phyloP scores from a whole-genome alignment of 352 stramenopile genomes.

The Globisporangium lucens region DNA sequence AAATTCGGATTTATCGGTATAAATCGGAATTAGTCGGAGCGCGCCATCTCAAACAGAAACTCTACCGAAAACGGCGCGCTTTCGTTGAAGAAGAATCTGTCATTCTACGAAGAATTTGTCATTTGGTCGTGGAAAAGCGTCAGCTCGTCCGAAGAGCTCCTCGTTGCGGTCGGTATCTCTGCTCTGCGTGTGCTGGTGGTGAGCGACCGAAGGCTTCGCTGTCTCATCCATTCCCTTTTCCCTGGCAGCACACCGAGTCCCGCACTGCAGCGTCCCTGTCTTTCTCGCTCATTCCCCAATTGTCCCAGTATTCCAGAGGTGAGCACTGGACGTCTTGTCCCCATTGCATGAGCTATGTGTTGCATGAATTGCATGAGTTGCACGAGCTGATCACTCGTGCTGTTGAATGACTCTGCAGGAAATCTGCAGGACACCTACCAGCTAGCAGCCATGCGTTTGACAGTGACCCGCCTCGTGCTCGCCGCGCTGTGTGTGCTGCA shows the following conservation, averaged over 20 bases:
- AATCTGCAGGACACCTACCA: not conserved
- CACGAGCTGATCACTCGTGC: not conserved
- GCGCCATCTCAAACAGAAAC: not conserved
- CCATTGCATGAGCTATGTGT: not conserved
- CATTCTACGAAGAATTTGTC: not conserved
- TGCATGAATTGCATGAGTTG: not conserved
- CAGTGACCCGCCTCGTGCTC: not conserved
- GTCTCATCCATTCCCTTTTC: not conserved
- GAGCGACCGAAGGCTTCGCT: not conserved
- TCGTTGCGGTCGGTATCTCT: not conserved
- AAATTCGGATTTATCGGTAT: not conserved
- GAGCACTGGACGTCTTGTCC: not conserved
- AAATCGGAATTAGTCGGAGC: not conserved
- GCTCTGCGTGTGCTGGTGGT: not conserved
- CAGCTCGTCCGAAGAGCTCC: not conserved
- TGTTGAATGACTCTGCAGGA: not conserved
- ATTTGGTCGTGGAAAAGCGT: not conserved
- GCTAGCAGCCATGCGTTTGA: not conserved
- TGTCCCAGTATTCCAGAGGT: not conserved
- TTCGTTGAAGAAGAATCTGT: too few relatives aligned
- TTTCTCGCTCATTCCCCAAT: not conserved
- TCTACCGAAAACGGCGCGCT: not conserved
- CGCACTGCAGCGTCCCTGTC: not conserved
- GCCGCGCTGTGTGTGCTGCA: constrained; percentile 7
- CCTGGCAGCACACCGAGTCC: not conserved